Evolutionary conservation across 1,284 basidiomycete species (phyloP).

Genomic region (Tilletia horrida): DNA sequence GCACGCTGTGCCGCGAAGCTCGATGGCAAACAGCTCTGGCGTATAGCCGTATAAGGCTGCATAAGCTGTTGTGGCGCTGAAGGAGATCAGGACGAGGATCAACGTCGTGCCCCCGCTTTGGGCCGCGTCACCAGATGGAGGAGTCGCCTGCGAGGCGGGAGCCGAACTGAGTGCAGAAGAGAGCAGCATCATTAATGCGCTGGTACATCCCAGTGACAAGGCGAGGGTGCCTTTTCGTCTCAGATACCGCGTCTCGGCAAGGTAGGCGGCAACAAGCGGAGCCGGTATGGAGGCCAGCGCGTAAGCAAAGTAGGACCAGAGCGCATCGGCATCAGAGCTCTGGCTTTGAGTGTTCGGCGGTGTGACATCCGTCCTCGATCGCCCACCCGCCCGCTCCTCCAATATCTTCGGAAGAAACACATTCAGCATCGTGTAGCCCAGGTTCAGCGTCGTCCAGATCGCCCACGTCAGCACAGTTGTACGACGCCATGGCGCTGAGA

Average conservation of each 20-base stretch:
- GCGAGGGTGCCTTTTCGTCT: slow-evolving; percentile 69
- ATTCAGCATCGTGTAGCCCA: slow-evolving; percentile 93
- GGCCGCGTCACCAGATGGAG: background rate
- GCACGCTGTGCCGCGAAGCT: slow-evolving; percentile 44
- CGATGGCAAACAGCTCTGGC: slow-evolving; percentile 48
- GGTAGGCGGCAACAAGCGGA: slow-evolving; percentile 75
- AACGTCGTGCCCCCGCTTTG: slow-evolving; percentile 27
- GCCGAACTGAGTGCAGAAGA: slow-evolving; percentile 31
- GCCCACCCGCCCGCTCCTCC: slow-evolving; percentile 60
- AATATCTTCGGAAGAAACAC: slow-evolving; percentile 88
- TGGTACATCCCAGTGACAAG: slow-evolving; percentile 35
- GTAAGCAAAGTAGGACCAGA: slow-evolving; percentile 35
- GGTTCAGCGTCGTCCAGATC: slow-evolving; percentile 46
- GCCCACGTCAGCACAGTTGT: slow-evolving; percentile 67
- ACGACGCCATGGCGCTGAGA: slow-evolving; percentile 70
- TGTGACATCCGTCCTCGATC: background rate
- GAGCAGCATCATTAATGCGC: slow-evolving; percentile 29
- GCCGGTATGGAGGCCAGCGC: slow-evolving; percentile 42
- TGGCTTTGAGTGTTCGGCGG: slow-evolving; percentile 6
- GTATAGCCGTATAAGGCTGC: slow-evolving; percentile 51
- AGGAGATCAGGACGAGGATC: slow-evolving; percentile 25
- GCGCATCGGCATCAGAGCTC: background rate
- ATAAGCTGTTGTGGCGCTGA: slow-evolving; percentile 46
- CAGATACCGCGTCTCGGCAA: slow-evolving; percentile 70
- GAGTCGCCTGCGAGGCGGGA: background rate